phyloP scores from a whole-genome alignment of 2,329 filamentous ascomycete species.

The Nemania sp. region DNA sequence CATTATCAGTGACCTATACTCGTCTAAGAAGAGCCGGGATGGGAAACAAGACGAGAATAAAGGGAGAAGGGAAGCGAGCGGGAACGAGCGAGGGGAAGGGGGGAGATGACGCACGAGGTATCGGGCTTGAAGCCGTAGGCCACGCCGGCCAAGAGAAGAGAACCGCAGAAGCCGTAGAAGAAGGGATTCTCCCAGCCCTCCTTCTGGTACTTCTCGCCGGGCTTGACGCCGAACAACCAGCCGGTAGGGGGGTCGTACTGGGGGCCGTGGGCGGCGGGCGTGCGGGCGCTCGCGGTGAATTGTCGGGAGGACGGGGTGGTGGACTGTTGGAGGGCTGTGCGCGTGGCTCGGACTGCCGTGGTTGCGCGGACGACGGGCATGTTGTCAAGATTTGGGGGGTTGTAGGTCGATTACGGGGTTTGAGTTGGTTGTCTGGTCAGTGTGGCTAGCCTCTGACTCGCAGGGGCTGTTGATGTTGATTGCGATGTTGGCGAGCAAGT shows the following conservation, averaged over 20 bases:
- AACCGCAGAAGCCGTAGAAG: slow-evolving; percentile 83
- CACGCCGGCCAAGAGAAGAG: slow-evolving; percentile 72
- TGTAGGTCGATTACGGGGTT: no score
- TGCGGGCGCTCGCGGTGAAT: slow-evolving; percentile 53
- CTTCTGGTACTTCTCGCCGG: slow-evolving; percentile 91
- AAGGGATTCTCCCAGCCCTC: slow-evolving; percentile 94
- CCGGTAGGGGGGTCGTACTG: slow-evolving; percentile 89
- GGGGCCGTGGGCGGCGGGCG: slow-evolving; percentile 63
- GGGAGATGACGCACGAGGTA: slow-evolving; percentile 79
- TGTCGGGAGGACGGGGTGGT: slow-evolving; percentile 36
- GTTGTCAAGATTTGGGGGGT: no score
- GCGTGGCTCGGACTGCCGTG: slow-evolving; percentile 38
- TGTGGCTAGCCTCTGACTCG: neutral
- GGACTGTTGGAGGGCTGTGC: slow-evolving; percentile 34
- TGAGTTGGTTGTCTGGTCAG: neutral
- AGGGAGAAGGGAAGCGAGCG: slow-evolving; percentile 13
- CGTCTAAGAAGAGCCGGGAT: no score
- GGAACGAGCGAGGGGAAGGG: no score
- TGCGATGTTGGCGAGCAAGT: no score
- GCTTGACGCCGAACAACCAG: slow-evolving; percentile 93
- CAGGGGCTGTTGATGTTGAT: neutral
- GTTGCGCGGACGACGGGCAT: slow-evolving; percentile 41
- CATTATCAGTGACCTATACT: neutral
- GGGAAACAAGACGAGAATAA: neutral
- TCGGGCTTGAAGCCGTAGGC: slow-evolving; percentile 97